phyloP scores from a whole-genome alignment of 805 yeast species.

The Ogataea ramenticola region DNA sequence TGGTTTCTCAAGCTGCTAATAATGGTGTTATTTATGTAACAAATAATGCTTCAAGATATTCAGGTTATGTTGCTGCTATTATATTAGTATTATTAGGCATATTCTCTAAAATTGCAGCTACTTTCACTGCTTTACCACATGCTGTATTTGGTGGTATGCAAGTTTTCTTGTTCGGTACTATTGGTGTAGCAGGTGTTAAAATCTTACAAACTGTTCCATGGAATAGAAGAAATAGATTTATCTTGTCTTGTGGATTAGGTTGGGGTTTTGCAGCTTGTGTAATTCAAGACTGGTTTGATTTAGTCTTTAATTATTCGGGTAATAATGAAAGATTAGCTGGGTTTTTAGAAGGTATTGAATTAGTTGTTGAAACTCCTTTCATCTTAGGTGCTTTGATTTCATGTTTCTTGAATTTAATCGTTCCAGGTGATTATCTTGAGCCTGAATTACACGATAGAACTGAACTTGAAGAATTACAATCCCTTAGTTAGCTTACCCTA shows the following conservation, averaged over 20 bases:
- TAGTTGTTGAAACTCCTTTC: conserved; percentile 33
- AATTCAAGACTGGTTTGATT: conserved; percentile 32
- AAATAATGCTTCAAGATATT: conserved; percentile 64
- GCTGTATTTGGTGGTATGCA: conserved; percentile 72
- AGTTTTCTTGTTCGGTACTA: conserved; percentile 32
- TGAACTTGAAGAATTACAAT: neutral
- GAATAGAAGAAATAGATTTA: conserved; percentile 35
- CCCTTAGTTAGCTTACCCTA: neutral
- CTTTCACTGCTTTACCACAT: conserved; percentile 62
- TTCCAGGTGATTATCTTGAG: conserved; percentile 4
- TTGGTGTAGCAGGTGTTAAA: conserved; percentile 26
- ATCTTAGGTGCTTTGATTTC: conserved; percentile 15
- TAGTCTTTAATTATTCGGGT: conserved; percentile 34
- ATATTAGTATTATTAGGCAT: conserved; percentile 71
- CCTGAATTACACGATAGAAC: neutral
- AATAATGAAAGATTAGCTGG: conserved; percentile 29
- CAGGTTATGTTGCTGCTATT: conserved; percentile 43
- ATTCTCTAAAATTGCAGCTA: conserved; percentile 70
- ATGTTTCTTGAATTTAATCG: conserved; percentile 11
- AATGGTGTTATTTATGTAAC: conserved; percentile 82
- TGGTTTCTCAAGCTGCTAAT: conserved; percentile 81
- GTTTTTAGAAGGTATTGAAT: conserved; percentile 34
- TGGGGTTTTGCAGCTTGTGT: conserved; percentile 37
- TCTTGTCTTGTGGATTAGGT: conserved; percentile 34
- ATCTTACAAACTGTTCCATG: conserved; percentile 25